phyloP scores from a whole-genome alignment of 83 land plant genomes.

The Picea mariana region DNA sequence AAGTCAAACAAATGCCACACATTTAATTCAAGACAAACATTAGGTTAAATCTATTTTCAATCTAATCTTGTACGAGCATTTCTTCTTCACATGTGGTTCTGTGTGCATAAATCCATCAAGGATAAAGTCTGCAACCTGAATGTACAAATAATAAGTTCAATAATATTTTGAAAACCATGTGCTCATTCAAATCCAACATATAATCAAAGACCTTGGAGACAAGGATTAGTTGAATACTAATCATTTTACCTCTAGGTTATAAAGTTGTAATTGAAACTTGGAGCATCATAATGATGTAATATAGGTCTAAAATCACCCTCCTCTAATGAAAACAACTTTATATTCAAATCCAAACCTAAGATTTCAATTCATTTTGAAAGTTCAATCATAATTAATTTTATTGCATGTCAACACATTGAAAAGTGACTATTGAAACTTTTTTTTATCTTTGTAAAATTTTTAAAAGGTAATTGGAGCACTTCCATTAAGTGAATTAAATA shows the following conservation, averaged over 20 bases:
- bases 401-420: no score
- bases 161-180: background rate
- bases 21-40: background rate
- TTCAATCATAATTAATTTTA: no score
- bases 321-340: conserved; percentile 70
- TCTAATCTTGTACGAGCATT: background rate
- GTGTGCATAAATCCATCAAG: conserved; percentile 26
- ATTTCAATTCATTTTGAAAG: no score
- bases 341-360: conserved; percentile 44
- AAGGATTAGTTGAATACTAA: background rate
- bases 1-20: background rate
- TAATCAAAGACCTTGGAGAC: no score
- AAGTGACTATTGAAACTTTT: no score
- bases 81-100: conserved; percentile 18
- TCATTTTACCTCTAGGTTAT: conserved; percentile 35
- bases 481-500: no score
- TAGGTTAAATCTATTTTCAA: background rate
- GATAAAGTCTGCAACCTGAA: conserved; percentile 24
- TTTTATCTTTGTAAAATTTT: no score
- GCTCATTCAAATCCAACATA: background rate
- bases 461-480: no score
- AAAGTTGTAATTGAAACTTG: conserved; percentile 85
- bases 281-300: conserved; percentile 92
- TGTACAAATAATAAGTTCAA: background rate
- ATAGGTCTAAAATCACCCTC: conserved; percentile 94